Evolutionary conservation across 1,284 basidiomycete genomes (phyloP), one percentile per base, ranked within the genome.

Genomic region (Sporisorium graminicola): DNA sequence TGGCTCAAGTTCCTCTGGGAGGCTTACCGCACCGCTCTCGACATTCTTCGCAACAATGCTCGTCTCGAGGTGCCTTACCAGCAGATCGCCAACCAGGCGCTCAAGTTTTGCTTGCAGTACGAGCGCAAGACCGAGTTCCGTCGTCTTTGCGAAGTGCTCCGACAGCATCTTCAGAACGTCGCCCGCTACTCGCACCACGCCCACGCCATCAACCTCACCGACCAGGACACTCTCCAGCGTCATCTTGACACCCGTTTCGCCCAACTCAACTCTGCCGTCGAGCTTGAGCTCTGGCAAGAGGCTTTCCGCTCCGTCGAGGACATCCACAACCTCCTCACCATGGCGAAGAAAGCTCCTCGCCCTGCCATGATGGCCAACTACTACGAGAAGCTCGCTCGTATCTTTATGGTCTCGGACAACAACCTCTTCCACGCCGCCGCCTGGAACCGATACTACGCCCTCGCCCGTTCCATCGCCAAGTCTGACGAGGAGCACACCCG

Each of bases 1-100:
- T 98, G 95, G 91, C 91, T 99, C 86, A 96, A 97, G 86, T 98
- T 98, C 87, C 89, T 96, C 31, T 99, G 95, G 95, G 96, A 99
- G 89, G 94, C 94, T 75, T 98, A 98, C 87, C 91, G 97, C 69
- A 98, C 95, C 31, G 94, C 93, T 9, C 89, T 99, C 65, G 97
- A 99, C 88, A 96, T 95, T 10, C 89, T 98, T 80, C 95, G 98
- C 86, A 98, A 98, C 87, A 99, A 98, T 86, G 93, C 95, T 47
- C 89, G 96, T 51, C 88, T 99, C 62, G 97, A 99, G 87, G 88
- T 89, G 14, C 94, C 98, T 77, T 99, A 99, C 88, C 96, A 98
- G 93, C 92, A 94, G 91, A 92, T 98, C 82, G 96, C 95, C 6
- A 93, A 96, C 87, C 93, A 97, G 88, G 96, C 96, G 0, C 97